A percentile compares a stretch with the other conserved stretches of the same genome.
Conservation (phyloP, 78 protist species). For the Dictyostelium brefeldianum region DNA sequence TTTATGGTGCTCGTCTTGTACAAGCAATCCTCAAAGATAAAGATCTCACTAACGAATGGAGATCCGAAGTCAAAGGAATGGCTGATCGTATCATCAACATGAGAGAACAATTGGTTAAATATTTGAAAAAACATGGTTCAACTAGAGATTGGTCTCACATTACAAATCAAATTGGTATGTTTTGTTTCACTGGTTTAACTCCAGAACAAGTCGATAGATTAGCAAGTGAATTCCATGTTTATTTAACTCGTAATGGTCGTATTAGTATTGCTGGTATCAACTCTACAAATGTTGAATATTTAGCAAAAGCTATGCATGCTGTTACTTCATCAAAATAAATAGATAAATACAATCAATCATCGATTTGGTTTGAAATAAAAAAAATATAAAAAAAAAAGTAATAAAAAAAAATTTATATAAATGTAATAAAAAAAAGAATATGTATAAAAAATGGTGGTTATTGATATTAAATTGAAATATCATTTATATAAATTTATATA, state of each 20-base stretch:
- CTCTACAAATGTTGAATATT: conserved; percentile 86
- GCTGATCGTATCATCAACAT: conserved; percentile 94
- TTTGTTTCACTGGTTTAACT: conserved; percentile 96
- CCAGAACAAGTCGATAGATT: conserved; percentile 85
- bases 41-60: conserved; percentile 83
- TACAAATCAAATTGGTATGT: conserved; percentile 99
- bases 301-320: conserved; percentile 92
- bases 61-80: conserved; percentile 91
- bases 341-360: not conserved
- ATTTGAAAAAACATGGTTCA: conserved; percentile 86
- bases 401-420: not conserved
- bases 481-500: no score
- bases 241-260: conserved; percentile 96
- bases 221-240: conserved; percentile 84
- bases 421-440: not conserved
- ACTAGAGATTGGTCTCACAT: conserved; percentile 97
- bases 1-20: conserved; percentile 98
- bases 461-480: not conserved
- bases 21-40: conserved; percentile 84
- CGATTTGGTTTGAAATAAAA: not conserved
- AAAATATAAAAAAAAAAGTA: conserved; percentile 1
- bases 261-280: conserved; percentile 98
- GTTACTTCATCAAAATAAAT: conserved; percentile 29
- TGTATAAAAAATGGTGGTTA: not conserved
- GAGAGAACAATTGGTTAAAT: conserved; percentile 86